Evolutionary conservation across 495 filamentous ascomycete species (phyloP).

Genomic region (Chaetomium tenue): DNA sequence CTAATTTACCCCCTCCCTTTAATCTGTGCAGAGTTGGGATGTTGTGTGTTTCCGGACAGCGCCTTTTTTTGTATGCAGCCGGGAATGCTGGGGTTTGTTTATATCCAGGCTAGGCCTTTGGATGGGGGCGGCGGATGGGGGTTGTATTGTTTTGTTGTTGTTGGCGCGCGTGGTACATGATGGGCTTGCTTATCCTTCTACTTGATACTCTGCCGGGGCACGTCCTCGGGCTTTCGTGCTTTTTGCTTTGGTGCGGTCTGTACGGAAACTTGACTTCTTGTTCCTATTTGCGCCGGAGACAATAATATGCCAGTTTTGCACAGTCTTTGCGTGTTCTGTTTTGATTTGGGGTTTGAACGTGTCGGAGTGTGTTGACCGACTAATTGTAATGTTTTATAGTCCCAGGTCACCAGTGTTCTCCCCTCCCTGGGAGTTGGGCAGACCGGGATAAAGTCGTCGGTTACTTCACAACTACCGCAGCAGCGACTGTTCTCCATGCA

Average conservation of each 20-base stretch:
- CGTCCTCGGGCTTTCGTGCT: constrained; percentile 31
- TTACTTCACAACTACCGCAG: too few species aligned
- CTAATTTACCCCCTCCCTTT: constrained; percentile 20
- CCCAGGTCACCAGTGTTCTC: too few species aligned
- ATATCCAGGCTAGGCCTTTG: constrained; percentile 8
- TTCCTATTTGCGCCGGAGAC: constrained; percentile 33
- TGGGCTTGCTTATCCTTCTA: constrained; percentile 23
- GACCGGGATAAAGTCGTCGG: too few species aligned
- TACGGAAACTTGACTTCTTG: constrained; percentile 25
- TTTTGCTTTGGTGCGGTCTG: constrained; percentile 19
- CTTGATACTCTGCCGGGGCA: constrained; percentile 30
- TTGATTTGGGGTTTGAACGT: neutral
- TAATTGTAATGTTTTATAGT: neutral
- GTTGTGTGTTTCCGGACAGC: constrained; percentile 26
- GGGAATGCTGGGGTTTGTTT: constrained; percentile 11
- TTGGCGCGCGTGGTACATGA: constrained; percentile 6
- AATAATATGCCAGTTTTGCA: constrained; percentile 36
- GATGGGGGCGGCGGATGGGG: constrained; percentile 16
- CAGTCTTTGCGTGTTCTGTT: neutral
- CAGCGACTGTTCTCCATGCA: too few species aligned
- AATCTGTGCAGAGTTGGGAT: constrained; percentile 36
- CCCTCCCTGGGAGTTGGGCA: too few species aligned
- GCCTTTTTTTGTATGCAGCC: constrained; percentile 5
- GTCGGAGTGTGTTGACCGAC: neutral
- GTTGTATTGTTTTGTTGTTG: constrained; percentile 23